Evolutionary conservation across 805 yeast species (phyloP).

Genomic region (Saccharomycodes ludwigii): DNA sequence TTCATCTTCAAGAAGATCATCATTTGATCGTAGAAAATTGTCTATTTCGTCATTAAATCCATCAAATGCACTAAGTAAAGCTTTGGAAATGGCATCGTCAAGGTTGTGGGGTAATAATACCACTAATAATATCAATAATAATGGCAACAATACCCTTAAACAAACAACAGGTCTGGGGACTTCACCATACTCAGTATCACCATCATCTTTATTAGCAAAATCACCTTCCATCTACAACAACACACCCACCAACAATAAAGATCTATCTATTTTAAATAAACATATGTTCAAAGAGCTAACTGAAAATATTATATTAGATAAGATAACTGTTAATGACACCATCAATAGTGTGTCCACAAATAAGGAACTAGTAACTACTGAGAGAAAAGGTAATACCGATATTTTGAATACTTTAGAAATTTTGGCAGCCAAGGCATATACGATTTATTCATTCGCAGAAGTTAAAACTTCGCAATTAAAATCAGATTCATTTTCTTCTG

Average conservation of each 20-base stretch:
- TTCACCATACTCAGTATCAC: no score
- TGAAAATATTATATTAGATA: conserved; percentile 20
- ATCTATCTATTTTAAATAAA: conserved; percentile 15
- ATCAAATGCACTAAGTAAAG: conserved; percentile 78
- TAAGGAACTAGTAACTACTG: neutral
- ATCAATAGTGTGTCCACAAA: conserved; percentile 5
- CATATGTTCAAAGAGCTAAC: conserved; percentile 21
- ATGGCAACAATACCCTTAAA: conserved; percentile 14
- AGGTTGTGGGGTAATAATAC: conserved; percentile 55
- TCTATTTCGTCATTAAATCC: conserved; percentile 62
- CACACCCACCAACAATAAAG: neutral
- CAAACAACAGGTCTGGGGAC: no score
- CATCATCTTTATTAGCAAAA: no score
- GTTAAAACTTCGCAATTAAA: conserved; percentile 78
- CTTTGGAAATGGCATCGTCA: conserved; percentile 77
- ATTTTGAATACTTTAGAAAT: conserved; percentile 46
- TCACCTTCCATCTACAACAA: conserved; percentile 10
- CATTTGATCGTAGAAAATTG: conserved; percentile 48
- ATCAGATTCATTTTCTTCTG: conserved; percentile 42
- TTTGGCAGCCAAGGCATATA: conserved; percentile 82
- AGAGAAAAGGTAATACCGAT: conserved; percentile 19
- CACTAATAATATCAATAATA: conserved; percentile 12
- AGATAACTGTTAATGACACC: conserved; percentile 8
- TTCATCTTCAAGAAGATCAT: conserved; percentile 43
- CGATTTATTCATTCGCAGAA: conserved; percentile 79